phyloP scores from a whole-genome alignment of 2,329 filamentous ascomycete species.

The Colletotrichum orchidophilum region DNA sequence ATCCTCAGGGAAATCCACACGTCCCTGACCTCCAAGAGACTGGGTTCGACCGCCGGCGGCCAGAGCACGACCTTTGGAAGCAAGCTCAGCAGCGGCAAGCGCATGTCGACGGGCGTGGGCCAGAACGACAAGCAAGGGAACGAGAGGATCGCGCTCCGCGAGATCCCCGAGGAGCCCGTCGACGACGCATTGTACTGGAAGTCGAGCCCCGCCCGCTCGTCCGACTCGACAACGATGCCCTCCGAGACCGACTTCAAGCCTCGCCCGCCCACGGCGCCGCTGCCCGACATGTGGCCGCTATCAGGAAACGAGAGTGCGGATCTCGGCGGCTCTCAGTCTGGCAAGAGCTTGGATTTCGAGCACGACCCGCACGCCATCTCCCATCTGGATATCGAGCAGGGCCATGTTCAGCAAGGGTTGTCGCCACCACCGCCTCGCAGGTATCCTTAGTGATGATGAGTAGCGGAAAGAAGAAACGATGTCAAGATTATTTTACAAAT shows the following conservation, averaged over 20 bases:
- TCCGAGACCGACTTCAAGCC: conserved; percentile 18
- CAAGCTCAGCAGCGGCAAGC: conserved; percentile 30
- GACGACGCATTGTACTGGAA: conserved; percentile 10
- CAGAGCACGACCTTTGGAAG: conserved; percentile 26
- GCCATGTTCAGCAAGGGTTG: conserved; percentile 6
- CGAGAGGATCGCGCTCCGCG: conserved; percentile 33
- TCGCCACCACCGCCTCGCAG: conserved; percentile 30
- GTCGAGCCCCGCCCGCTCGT: background rate
- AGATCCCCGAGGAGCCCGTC: conserved; percentile 31
- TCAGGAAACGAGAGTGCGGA: conserved; percentile 15
- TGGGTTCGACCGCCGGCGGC: conserved; percentile 29
- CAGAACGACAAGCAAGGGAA: conserved; percentile 18
- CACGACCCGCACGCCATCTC: background rate
- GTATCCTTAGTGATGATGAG: conserved; percentile 8
- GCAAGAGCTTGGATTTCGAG: conserved; percentile 18
- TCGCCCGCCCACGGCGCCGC: conserved; percentile 26
- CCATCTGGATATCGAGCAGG: conserved; percentile 8
- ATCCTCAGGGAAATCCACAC: conserved; percentile 45
- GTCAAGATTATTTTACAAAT: background rate
- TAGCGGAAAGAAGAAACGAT: background rate
- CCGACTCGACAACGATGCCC: conserved; percentile 4
- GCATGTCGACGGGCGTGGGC: conserved; percentile 13
- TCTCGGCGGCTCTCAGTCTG: conserved; percentile 6
- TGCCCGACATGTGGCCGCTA: conserved; percentile 26
- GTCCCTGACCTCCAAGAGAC: conserved; percentile 32